These are phyloP conservation scores for Thecaphora thlaspeos DNA, from an alignment of 1,284 basidiomycete species.

Conservation along the genomic window DNA sequence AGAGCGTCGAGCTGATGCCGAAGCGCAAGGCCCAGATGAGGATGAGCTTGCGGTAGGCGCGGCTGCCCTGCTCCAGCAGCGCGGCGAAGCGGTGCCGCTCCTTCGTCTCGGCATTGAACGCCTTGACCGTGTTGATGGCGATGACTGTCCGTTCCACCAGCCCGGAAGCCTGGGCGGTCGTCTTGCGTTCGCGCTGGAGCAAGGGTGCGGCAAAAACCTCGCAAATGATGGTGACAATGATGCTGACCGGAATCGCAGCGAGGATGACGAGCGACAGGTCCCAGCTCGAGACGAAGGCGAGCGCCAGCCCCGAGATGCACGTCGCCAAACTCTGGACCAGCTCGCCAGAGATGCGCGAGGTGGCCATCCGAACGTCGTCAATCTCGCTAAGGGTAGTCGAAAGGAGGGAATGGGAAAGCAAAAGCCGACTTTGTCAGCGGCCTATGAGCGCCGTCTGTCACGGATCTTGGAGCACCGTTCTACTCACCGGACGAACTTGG, in stretches of 20 bases:
- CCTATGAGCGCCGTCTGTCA: too few relatives aligned
- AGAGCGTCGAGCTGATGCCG: conserved; percentile 68
- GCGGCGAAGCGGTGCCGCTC: conserved; percentile 65
- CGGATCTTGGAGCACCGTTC: too few relatives aligned
- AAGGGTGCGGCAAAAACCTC: conserved; percentile 66
- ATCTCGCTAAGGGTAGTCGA: conserved; percentile 77
- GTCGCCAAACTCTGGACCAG: conserved; percentile 79
- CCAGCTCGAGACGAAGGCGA: conserved; percentile 79
- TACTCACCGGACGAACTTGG: conserved; percentile 70
- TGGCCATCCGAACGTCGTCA: conserved; percentile 84
- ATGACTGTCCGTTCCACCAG: conserved; percentile 75
- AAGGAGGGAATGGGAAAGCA: too few relatives aligned
- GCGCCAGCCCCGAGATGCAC: conserved; percentile 72
- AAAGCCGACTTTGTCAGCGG: too few relatives aligned
- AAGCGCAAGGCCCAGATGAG: conserved; percentile 74
- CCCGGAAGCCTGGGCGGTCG: conserved; percentile 72
- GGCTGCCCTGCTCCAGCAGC: conserved; percentile 63
- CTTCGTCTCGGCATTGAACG: conserved; percentile 77
- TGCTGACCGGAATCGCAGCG: conserved; percentile 79
- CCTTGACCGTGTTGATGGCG: conserved; percentile 88
- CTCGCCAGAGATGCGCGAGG: conserved; percentile 74
- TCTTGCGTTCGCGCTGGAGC: conserved; percentile 68
- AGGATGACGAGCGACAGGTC: conserved; percentile 86
- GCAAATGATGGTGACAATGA: conserved; percentile 70
- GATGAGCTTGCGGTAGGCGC: conserved; percentile 62